These are phyloP conservation scores for Parasarocladium wereldwijsianum DNA, from an alignment of 2,329 filamentous ascomycete genomes.

Conservation along the genomic window DNA sequence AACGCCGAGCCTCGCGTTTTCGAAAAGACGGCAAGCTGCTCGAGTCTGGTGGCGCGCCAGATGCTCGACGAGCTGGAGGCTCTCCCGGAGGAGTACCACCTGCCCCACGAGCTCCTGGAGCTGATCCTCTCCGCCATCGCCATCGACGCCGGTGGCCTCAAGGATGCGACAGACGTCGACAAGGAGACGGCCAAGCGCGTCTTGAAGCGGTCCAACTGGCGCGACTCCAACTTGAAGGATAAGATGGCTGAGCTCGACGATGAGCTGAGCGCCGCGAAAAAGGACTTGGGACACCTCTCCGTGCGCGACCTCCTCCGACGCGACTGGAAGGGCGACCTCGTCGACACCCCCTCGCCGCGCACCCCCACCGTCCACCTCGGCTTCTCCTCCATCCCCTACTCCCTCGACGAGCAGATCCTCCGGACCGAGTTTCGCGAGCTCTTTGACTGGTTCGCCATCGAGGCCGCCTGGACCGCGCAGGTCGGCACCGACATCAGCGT, in stretches of 20 bases:
- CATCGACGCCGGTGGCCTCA: slow-evolving; percentile 27
- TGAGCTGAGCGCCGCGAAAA: slow-evolving; percentile 23
- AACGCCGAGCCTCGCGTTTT: slow-evolving; percentile 27
- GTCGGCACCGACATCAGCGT: slow-evolving; percentile 27
- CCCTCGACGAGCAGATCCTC: slow-evolving; percentile 26
- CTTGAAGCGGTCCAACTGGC: slow-evolving; percentile 26
- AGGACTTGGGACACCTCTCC: slow-evolving; percentile 23
- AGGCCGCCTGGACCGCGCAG: slow-evolving; percentile 31
- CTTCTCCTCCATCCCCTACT: slow-evolving; percentile 29
- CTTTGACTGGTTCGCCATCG: slow-evolving; percentile 32
- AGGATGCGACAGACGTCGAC: slow-evolving; percentile 22
- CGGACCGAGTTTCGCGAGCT: slow-evolving; percentile 30
- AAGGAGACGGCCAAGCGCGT: slow-evolving; percentile 21
- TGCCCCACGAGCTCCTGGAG: slow-evolving; percentile 32
- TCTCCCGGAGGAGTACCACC: slow-evolving; percentile 27
- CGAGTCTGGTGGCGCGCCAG: slow-evolving; percentile 27
- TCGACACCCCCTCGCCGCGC: slow-evolving; percentile 28
- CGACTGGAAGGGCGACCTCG: slow-evolving; percentile 31
- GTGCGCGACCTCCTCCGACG: slow-evolving; percentile 28
- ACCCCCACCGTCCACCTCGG: slow-evolving; percentile 30
- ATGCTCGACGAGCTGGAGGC: slow-evolving; percentile 29
- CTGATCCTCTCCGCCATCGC: slow-evolving; percentile 29
- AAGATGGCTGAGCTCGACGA: slow-evolving; percentile 26
- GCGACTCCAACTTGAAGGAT: slow-evolving; percentile 18
- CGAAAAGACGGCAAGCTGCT: slow-evolving; percentile 27